Percentiles rank a stretch among this genome's conserved stretches.
These are phyloP conservation scores for Cryptococcus sp. DNA, from an alignment of 1,284 basidiomycete species.

Conservation along the genomic window DNA sequence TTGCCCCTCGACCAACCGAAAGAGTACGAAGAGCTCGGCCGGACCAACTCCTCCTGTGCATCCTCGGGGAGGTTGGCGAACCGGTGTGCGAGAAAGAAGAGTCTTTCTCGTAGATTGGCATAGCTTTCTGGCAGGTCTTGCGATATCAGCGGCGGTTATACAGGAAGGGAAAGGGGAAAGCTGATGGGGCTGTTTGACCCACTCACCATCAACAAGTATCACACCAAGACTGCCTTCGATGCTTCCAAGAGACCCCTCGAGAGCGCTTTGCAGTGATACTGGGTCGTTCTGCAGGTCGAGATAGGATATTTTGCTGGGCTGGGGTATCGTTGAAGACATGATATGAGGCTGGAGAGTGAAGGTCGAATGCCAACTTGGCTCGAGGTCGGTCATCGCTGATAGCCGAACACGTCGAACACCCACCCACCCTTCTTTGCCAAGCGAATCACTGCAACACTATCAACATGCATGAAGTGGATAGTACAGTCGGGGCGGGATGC, in stretches of 20 bases:
- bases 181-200: background rate
- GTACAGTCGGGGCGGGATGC: too few species aligned
- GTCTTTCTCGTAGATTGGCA: constrained; percentile 56
- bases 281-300: constrained; percentile 57
- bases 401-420: too few species aligned
- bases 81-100: constrained; percentile 65
- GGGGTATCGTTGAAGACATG: background rate
- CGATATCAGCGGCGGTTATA: background rate
- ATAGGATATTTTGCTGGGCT: constrained; percentile 64
- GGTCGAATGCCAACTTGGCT: background rate
- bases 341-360: background rate
- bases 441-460: too few species aligned
- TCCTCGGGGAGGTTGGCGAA: constrained; percentile 66
- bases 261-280: constrained; percentile 53
- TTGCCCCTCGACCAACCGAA: constrained; percentile 95
- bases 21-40: constrained; percentile 38
- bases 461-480: too few species aligned
- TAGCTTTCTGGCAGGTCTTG: constrained; percentile 67
- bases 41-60: constrained; percentile 61
- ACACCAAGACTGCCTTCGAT: constrained; percentile 68
- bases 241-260: constrained; percentile 71
- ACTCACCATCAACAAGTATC: constrained; percentile 58
- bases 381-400: too few species aligned
- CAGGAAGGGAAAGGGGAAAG: background rate
- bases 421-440: too few species aligned